Evolutionary conservation across 2,329 filamentous ascomycete genomes (phyloP), one percentile per base, ranked within the genome.

Genomic region (Septoria linicola): DNA sequence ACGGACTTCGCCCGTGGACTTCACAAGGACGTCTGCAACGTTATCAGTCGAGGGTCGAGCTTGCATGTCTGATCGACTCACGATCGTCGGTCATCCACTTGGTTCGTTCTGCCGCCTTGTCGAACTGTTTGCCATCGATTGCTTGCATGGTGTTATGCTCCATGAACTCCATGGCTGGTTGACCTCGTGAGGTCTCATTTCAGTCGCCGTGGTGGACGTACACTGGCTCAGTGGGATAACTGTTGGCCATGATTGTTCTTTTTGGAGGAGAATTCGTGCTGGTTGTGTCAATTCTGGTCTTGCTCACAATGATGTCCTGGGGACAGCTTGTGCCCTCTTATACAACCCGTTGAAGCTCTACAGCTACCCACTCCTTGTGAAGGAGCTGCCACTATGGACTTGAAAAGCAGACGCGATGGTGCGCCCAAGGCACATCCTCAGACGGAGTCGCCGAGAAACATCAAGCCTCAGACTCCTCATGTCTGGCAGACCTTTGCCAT

Each of bases 131-230:
- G 27, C 11, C 41, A 16, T 61, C 59, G 49, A 63, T 47, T 35
- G 57, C 49, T 45, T 42, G 45, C 8, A 20, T 42, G 21, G 62
- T 63, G 56, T 64, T 64, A 8, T 57, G 19, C 30, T 62, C 57
- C 56, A 65, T 60, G 55, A 55, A 66, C 21, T 57, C 58, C 59
- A 63, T 58, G 11, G 53, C 54, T 11, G 62, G 60, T 36, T 65
- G 63, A 13, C 47, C 30, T 19, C 60, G 62, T 17, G 52, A 58
- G 2, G 57, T 48, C n/a, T 55, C 51, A 45, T 53, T 53, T 57
- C 62, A 63, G 34, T 20, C 39, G 16, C 57, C 60, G 7, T 49
- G 34, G 41, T 56, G 46, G 47, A 65, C 45, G 44, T 60, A 64
- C 41, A 51, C 54, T 37, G 54, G 51, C 20, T 51, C 47, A 35